Conservation (phyloP, 108 stramenopile species). For the Chaetoceros muelleri region DNA sequence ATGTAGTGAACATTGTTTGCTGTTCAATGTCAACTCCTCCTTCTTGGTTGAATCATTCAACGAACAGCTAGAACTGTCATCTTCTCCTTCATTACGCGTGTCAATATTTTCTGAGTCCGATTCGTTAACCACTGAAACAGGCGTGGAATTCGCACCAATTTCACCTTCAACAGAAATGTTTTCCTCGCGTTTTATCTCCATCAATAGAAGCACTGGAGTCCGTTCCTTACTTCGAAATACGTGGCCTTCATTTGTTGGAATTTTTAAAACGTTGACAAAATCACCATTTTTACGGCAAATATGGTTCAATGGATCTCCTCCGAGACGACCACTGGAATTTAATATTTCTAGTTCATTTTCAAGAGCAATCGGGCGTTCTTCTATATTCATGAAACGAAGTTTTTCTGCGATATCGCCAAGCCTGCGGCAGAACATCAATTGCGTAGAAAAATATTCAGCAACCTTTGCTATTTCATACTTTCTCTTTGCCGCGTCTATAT, state of each 20-base stretch:
- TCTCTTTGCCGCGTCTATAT: conserved; percentile 24
- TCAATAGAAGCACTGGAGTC: conserved; percentile 69
- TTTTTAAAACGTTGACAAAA: conserved; percentile 39
- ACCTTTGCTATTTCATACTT: conserved; percentile 51
- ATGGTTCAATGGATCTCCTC: conserved; percentile 73
- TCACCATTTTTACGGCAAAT: conserved; percentile 17
- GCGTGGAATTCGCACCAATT: too few relatives aligned
- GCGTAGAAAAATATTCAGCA: conserved; percentile 78
- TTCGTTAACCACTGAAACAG: neutral
- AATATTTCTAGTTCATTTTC: conserved; percentile 40
- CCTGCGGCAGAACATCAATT: conserved; percentile 61
- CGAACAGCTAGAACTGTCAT: too few relatives aligned
- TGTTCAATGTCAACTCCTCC: too few relatives aligned
- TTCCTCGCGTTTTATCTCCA: conserved; percentile 45
- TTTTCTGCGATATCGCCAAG: conserved; percentile 77
- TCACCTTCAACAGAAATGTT: neutral
- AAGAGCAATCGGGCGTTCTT: conserved; percentile 32
- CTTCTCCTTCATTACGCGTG: neutral
- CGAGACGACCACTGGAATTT: conserved; percentile 65
- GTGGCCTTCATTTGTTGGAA: conserved; percentile 75
- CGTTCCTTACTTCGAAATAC: conserved; percentile 86
- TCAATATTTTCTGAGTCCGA: conserved; percentile 2
- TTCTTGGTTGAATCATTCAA: too few relatives aligned
- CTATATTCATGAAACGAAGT: conserved; percentile 52
- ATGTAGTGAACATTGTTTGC: too few relatives aligned